Base-by-base conservation (phyloP, 257 asterid genomes). In the Solanum appendiculatum region DNA sequence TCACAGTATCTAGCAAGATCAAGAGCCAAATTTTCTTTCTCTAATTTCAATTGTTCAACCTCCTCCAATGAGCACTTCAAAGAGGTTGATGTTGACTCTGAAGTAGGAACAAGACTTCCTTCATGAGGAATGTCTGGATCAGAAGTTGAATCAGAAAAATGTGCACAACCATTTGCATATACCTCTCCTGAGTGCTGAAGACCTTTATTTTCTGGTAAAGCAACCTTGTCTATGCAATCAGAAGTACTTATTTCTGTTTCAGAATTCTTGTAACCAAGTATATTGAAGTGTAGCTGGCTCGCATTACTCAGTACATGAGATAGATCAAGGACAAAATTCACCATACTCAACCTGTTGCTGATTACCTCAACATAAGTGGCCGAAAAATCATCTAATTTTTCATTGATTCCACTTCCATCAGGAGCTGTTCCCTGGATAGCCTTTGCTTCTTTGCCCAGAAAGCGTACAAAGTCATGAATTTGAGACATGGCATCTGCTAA, bases 181-280 rank as follows among this genome's bases (percentile, higher is more conserved):
- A 88, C 91, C 89, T 92, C 96, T 63, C 89, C 96, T 21, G 91
- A 90, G 51, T 94, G 92, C 82, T 89, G 91, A 39, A 87, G 89
- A 72, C 78, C 94, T 89, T 92, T 94, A 90, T 95, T 94, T 88
- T 95, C 99, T 48, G 98, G 96, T 63, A 97, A 91, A 37, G 95
- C 98, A 82, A 95, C 94, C 92, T 97, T 97, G 92, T 97, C 98
- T 34, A 97, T 94, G 86, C 98, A 97, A 87, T 97, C 97, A 69
- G 94, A 92, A 68, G 90, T 92, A 80, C 93, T 92, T 42, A 92
- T 91, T 92, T 97, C 99, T 40, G 92, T 90, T 90, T 92, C 98
- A 88, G 95, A 90, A 82, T 93, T 89, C 91, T 91, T 94, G 77
- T 92, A 94, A 64, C 98, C 97, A 84, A 93, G 91, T 85, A 95